A percentile compares a stretch with the other conserved stretches of the same genome.
phyloP scores from a whole-genome alignment of 2,329 filamentous ascomycete species.

The Hymenoscyphus repandus region DNA sequence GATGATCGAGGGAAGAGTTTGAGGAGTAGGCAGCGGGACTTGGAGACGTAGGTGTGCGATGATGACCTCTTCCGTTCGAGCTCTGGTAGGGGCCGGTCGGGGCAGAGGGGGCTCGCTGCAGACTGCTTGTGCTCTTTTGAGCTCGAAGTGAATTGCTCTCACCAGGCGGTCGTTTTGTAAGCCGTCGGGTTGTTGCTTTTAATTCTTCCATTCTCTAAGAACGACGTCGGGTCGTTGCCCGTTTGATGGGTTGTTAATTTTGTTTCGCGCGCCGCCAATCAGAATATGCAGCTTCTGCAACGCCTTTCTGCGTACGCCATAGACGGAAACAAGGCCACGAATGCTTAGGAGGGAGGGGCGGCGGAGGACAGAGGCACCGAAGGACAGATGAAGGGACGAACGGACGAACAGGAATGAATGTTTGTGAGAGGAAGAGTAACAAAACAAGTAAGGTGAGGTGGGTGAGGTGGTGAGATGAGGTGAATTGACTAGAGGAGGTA shows the following conservation, averaged over 20 bases:
- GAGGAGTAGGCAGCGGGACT: slow-evolving; percentile 41
- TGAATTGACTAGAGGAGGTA: neutral
- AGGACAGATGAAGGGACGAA: too few species aligned
- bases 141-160: slow-evolving; percentile 54
- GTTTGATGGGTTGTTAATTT: too few species aligned
- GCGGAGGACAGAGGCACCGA: too few species aligned
- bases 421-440: too few species aligned
- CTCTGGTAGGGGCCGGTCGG: slow-evolving; percentile 30
- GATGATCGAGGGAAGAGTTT: slow-evolving; percentile 31
- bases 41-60: slow-evolving; percentile 38
- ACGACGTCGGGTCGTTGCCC: too few species aligned
- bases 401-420: too few species aligned
- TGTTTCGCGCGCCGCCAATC: too few species aligned
- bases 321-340: too few species aligned
- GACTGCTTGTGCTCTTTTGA: slow-evolving; percentile 59
- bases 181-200: slow-evolving; percentile 44
- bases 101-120: slow-evolving; percentile 56
- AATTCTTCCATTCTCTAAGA: slow-evolving; percentile 25
- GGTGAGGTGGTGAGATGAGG: neutral
- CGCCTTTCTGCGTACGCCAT: too few species aligned
- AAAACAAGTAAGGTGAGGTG: too few species aligned
- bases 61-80: slow-evolving; percentile 19
- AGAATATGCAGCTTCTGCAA: too few species aligned
- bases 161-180: slow-evolving; percentile 56
- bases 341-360: too few species aligned